These are phyloP conservation scores for Rubus parviflorus DNA, from an alignment of 306 rosid genomes.

Conservation along the genomic window DNA sequence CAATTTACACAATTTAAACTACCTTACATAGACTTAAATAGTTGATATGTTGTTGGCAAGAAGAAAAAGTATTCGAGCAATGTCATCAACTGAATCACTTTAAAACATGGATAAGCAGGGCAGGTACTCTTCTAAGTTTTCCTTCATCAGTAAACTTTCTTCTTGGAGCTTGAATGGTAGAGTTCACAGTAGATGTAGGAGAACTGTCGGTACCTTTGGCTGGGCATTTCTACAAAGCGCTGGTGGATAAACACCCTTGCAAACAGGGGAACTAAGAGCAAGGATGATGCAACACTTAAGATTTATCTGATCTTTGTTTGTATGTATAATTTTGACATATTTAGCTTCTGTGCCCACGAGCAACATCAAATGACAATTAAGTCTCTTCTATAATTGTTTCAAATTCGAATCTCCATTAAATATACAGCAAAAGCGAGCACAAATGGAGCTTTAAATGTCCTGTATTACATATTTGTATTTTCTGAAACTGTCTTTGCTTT, in stretches of 20 bases:
- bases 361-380: background rate
- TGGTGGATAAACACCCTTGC: conserved; percentile 82
- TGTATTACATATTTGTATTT: too few relatives aligned
- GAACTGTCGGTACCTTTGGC: conserved; percentile 66
- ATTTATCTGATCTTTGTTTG: background rate
- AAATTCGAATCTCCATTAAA: too few relatives aligned
- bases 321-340: background rate
- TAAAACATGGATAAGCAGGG: too few relatives aligned
- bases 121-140: conserved; percentile 77
- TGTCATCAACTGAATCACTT: too few relatives aligned
- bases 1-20: too few relatives aligned
- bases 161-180: conserved; percentile 92
- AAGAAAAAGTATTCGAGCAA: too few relatives aligned
- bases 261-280: conserved; percentile 36
- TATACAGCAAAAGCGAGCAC: background rate
- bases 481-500: too few relatives aligned
- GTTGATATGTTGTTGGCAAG: too few relatives aligned
- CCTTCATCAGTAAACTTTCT: conserved; percentile 97
- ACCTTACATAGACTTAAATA: too few relatives aligned
- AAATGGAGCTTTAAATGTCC: background rate
- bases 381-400: too few relatives aligned
- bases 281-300: background rate
- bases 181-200: conserved; percentile 75
- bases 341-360: background rate
- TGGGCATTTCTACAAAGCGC: conserved; percentile 74